Conservation (phyloP, 2,329 filamentous ascomycete genomes). For the Sordariomycetes sp. region DNA sequence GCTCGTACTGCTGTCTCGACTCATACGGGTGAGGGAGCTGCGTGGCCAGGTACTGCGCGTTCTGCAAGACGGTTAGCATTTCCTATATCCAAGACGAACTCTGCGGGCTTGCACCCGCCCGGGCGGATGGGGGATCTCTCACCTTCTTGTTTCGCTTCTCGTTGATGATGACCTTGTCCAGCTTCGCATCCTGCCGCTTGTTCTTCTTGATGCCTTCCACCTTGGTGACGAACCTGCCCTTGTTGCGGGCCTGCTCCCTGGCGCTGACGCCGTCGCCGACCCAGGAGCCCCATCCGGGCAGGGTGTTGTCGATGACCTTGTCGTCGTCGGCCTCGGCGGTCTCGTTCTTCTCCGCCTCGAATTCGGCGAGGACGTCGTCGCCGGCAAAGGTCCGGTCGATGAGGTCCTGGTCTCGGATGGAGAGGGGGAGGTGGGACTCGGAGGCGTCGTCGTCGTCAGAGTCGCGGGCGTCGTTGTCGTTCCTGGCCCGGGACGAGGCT, state of each 20-base stretch:
- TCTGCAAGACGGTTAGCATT: conserved; percentile 34
- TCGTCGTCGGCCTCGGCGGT: conserved; percentile 70
- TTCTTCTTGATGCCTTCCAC: conserved; percentile 65
- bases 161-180: conserved; percentile 82
- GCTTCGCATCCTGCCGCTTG: conserved; percentile 71
- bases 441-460: conserved; percentile 31
- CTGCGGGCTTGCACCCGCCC: not conserved
- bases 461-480: conserved; percentile 13
- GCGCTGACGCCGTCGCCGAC: conserved; percentile 73
- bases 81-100: not conserved
- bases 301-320: conserved; percentile 70
- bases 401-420: conserved; percentile 54
- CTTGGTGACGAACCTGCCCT: conserved; percentile 54
- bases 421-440: conserved; percentile 39
- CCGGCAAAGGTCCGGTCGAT: conserved; percentile 82
- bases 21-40: conserved; percentile 86
- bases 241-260: conserved; percentile 55
- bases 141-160: conserved; percentile 88
- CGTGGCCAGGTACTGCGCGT: conserved; percentile 77
- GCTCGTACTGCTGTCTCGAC: conserved; percentile 79
- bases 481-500: conserved; percentile 4
- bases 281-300: conserved; percentile 94
- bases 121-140: conserved; percentile 15
- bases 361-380: conserved; percentile 74
- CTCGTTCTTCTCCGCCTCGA: conserved; percentile 69